These are phyloP conservation scores for Candida tammaniensis DNA, from an alignment of 805 yeast genomes.

Conservation along the genomic window DNA sequence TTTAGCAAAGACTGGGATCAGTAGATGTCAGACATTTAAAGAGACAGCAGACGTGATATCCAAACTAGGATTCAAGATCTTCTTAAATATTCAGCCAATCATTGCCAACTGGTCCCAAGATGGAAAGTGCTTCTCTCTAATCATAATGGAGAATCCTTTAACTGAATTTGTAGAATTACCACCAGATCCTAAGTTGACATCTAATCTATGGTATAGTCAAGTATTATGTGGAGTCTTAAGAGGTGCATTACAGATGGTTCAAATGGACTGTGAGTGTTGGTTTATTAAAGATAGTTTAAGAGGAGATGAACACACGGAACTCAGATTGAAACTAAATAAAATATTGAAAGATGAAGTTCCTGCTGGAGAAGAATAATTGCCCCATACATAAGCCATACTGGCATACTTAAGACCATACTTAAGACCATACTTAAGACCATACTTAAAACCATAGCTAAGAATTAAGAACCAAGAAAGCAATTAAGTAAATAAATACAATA, in stretches of 20 bases:
- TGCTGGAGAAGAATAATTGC: conserved; percentile 79
- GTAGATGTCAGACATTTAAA: conserved; percentile 73
- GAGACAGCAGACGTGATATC: conserved; percentile 87
- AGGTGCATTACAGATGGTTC: conserved; percentile 95
- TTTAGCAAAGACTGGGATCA: conserved; percentile 80
- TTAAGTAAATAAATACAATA: no score
- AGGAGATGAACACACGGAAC: conserved; percentile 81
- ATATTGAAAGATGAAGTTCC: conserved; percentile 92
- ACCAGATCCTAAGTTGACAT: conserved; percentile 58
- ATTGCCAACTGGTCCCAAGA: conserved; percentile 76
- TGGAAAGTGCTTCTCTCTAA: conserved; percentile 67
- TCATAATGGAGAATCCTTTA: conserved; percentile 82
- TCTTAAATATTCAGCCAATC: conserved; percentile 76
- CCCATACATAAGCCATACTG: background rate
- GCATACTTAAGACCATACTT: no score
- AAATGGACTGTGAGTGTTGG: conserved; percentile 78
- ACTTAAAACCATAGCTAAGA: no score
- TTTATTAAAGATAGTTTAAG: conserved; percentile 78
- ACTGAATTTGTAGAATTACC: conserved; percentile 96
- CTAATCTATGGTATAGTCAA: conserved; percentile 90
- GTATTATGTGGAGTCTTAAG: conserved; percentile 84
- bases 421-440: no score
- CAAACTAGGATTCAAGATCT: conserved; percentile 87
- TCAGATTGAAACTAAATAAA: conserved; percentile 66
- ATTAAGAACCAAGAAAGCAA: no score